Percentiles rank a stretch among this genome's conserved stretches.
phyloP scores from a whole-genome alignment of 306 rosid genomes.

The Quillaja saponaria region DNA sequence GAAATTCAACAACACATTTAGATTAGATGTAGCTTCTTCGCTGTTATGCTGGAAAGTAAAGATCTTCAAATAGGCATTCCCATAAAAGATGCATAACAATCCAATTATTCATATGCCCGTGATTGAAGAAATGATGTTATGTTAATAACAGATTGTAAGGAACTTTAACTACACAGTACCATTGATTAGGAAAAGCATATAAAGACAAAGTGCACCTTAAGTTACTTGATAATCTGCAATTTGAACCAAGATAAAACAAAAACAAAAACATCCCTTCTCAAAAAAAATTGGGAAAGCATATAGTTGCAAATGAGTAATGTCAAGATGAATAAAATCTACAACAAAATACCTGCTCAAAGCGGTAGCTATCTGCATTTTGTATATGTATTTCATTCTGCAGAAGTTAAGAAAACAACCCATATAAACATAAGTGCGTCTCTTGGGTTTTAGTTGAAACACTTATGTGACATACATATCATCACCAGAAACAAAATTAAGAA shows the following conservation, averaged over 20 bases:
- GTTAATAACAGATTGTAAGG: neutral
- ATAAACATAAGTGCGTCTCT: slow-evolving; percentile 14
- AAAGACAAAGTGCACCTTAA: slow-evolving; percentile 12
- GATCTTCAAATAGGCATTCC: neutral
- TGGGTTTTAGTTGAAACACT: slow-evolving; percentile 11
- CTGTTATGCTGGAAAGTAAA: no score
- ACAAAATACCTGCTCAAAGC: slow-evolving; percentile 76
- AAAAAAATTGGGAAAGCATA: slow-evolving; percentile 12
- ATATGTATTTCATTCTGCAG: slow-evolving; percentile 80
- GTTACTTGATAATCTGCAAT: slow-evolving; percentile 13
- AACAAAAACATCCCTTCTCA: slow-evolving; percentile 13
- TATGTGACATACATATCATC: slow-evolving; percentile 21
- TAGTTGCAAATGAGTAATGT: slow-evolving; percentile 30
- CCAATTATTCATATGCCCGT: no score
- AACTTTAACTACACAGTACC: neutral
- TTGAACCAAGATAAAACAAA: slow-evolving; percentile 8
- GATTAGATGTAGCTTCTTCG: no score
- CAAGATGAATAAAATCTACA: slow-evolving; percentile 21
- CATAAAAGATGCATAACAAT: neutral
- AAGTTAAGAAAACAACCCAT: slow-evolving; percentile 28
- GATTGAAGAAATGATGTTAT: neutral
- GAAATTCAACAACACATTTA: no score
- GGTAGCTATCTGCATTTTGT: slow-evolving; percentile 78
- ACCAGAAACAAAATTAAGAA: slow-evolving; percentile 13
- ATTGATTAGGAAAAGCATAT: neutral